Base-by-base conservation (phyloP, 2,329 filamentous ascomycete species). In the Paramyrothecium sp. region DNA sequence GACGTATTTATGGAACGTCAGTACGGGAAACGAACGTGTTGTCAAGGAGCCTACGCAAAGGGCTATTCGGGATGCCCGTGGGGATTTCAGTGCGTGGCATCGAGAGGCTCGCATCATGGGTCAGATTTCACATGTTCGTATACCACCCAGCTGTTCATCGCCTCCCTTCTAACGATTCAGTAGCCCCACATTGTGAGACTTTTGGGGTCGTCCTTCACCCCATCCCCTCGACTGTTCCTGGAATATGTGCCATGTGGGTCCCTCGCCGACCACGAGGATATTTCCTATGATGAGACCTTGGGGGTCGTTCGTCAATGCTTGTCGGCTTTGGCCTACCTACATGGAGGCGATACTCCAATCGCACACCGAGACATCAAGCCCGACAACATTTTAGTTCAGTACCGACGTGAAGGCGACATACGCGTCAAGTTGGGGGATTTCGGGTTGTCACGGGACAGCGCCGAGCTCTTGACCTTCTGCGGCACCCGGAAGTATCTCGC, bases 291-390 rank as follows among this genome's bases (percentile, higher is more conserved):
- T 16, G 60, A 66, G 23, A 63, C 59, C 22, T 52, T 54, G 13
- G 23, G 30, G 2, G 58, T 65, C 49, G 22, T 61, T 49, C 8
- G 21, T 22, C 61, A 66, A 38, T 58, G 55, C 46, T 41, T 59
- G 8, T 61, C 56, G 3, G 64, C 63, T 22, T 51, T 66, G n/a
- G 38, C 20, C 22, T 61, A 58, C 38, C 41, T 66, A 26, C 64
- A 66, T 21, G 47, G 54, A 3, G n/a, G 21, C 0, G 23, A 54
- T 0, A 23, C 59, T 23, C 55, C 56, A 51, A 95, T 97, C 69
- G 91, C 96, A 3, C 93, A 97, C 72, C 88, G 93, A 56, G 93
- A 97, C 65, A 96, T 97, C 75, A 96, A 96, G 73, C 91, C 92
- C 0, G 91, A 95, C 69, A 96, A 96, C 68, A 97, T 97, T 20